Conservation (phyloP, 768 basidiomycete genomes). For the Hericium rajendrae region DNA sequence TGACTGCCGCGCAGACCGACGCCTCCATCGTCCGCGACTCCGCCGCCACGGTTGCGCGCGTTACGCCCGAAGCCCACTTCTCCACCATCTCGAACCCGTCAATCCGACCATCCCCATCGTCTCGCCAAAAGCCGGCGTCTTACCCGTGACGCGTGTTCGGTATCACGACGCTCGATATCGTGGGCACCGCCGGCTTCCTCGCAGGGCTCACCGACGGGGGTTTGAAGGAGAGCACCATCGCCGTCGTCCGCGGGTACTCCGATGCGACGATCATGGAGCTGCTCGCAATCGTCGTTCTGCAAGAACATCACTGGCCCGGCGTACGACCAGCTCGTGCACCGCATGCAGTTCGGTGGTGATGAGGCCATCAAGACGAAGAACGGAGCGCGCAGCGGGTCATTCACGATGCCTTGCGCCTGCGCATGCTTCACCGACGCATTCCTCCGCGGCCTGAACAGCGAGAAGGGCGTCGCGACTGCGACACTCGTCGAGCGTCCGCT, state of each 20-base stretch:
- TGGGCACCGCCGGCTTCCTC: constrained; percentile 90
- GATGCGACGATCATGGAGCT: constrained; percentile 95
- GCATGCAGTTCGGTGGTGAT: constrained; percentile 97
- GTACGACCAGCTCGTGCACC: constrained; percentile 73
- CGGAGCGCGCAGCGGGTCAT: constrained; percentile 65
- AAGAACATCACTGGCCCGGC: constrained; percentile 65
- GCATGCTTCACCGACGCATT: constrained; percentile 58
- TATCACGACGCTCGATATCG: constrained; percentile 96
- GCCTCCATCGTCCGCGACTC: constrained; percentile 97
- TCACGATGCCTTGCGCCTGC: constrained; percentile 73
- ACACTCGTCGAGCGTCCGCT: constrained; percentile 87
- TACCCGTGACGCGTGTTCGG: constrained; percentile 88
- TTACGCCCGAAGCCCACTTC: constrained; percentile 81
- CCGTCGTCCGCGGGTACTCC: constrained; percentile 92
- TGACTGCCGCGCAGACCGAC: constrained; percentile 56
- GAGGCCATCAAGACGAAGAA: constrained; percentile 99
- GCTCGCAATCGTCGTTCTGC: constrained; percentile 67
- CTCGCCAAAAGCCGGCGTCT: constrained; percentile 90
- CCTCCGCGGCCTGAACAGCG: constrained; percentile 55
- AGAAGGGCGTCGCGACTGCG: constrained; percentile 63
- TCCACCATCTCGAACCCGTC: constrained; percentile 98
- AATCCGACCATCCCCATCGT: constrained; percentile 95
- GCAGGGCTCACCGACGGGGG: constrained; percentile 53
- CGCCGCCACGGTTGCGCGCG: constrained; percentile 76
- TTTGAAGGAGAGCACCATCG: constrained; percentile 60